Conservation (phyloP, 805 yeast species). For the Kuraishia capsulata region DNA sequence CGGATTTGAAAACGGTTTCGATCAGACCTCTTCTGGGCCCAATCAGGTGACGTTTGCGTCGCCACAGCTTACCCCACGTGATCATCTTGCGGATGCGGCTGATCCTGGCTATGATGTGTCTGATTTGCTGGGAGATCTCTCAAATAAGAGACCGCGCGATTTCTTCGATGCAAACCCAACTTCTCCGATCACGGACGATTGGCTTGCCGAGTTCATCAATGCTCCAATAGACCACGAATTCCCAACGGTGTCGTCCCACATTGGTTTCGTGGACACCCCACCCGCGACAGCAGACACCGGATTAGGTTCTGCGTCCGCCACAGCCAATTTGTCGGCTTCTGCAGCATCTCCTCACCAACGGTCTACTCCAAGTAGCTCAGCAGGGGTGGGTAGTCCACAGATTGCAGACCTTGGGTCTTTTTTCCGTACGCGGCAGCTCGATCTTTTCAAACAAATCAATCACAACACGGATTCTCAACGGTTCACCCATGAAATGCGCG, state of each 20-base stretch:
- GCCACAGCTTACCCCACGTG: slow-evolving; percentile 57
- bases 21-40: slow-evolving; percentile 12
- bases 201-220: slow-evolving; percentile 64
- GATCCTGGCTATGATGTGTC: background rate
- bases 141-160: slow-evolving; percentile 7
- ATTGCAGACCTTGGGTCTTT: slow-evolving; percentile 44
- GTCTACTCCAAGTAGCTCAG: slow-evolving; percentile 4
- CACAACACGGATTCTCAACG: slow-evolving; percentile 15
- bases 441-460: slow-evolving; percentile 42
- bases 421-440: slow-evolving; percentile 59
- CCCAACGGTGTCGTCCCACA: slow-evolving; percentile 40
- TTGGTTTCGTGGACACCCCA: slow-evolving; percentile 46
- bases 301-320: no score
- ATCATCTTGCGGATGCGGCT: slow-evolving; percentile 7
- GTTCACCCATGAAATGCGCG: slow-evolving; percentile 43
- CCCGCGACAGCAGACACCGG: slow-evolving; percentile 7
- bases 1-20: slow-evolving; percentile 31
- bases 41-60: slow-evolving; percentile 71
- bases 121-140: background rate
- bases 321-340: slow-evolving; percentile 8
- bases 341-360: no score
- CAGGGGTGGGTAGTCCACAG: slow-evolving; percentile 10
- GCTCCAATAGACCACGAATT: slow-evolving; percentile 57
- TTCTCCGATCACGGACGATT: slow-evolving; percentile 31
- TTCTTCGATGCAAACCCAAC: slow-evolving; percentile 6